Evolutionary conservation across 2,329 filamentous ascomycete species (phyloP).

Genomic region (Aspergillus tamarii): DNA sequence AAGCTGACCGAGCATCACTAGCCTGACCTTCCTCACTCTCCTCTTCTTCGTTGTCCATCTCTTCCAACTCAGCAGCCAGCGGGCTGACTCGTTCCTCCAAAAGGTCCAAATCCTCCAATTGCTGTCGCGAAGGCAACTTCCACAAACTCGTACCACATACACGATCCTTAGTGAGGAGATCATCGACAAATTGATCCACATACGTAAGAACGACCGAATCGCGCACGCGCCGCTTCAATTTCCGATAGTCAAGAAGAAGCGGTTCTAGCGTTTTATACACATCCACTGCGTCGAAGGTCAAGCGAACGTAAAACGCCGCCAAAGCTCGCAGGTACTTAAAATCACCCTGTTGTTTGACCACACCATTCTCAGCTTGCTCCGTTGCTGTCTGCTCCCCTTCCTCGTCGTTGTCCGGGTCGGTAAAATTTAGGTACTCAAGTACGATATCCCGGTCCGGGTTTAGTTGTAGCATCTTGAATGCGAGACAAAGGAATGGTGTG

Average conservation of each 20-base stretch:
- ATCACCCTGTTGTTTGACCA: slow-evolving; percentile 44
- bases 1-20: slow-evolving; percentile 27
- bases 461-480: slow-evolving; percentile 91
- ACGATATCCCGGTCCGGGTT: slow-evolving; percentile 79
- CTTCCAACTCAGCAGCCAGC: slow-evolving; percentile 66
- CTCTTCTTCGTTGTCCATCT: slow-evolving; percentile 41
- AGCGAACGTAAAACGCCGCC: slow-evolving; percentile 87
- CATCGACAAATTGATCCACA: slow-evolving; percentile 92
- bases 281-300: slow-evolving; percentile 81
- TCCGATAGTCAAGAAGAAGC: slow-evolving; percentile 78
- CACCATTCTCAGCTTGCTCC: slow-evolving; percentile 28
- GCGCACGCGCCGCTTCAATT: slow-evolving; percentile 76
- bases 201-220: slow-evolving; percentile 75
- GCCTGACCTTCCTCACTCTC: slow-evolving; percentile 28
- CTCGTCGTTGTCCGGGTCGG: slow-evolving; percentile 67
- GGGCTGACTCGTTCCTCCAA: slow-evolving; percentile 84
- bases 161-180: slow-evolving; percentile 82
- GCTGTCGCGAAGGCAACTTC: slow-evolving; percentile 81
- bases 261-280: slow-evolving; percentile 82
- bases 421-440: slow-evolving; percentile 75
- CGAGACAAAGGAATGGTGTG: slow-evolving; percentile 86
- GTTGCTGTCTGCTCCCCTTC: slow-evolving; percentile 27
- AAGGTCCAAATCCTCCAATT: slow-evolving; percentile 85
- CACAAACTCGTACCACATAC: slow-evolving; percentile 90
- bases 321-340: slow-evolving; percentile 84